phyloP scores from a whole-genome alignment of 1,284 basidiomycete species.

The Bjerkandera adusta region DNA sequence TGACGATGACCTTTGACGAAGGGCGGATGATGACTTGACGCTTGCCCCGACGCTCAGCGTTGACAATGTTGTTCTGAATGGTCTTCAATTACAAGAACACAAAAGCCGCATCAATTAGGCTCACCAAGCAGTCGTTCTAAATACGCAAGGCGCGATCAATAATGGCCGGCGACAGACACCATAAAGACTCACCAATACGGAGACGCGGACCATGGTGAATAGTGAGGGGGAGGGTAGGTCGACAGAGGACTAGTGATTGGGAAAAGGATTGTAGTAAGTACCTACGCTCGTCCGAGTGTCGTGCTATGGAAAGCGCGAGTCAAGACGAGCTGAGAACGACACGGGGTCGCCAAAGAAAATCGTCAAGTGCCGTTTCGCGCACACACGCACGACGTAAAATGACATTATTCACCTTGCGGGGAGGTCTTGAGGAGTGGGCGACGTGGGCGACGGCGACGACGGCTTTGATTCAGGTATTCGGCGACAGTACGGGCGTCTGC shows the following conservation, averaged over 20 bases:
- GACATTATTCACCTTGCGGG: conserved; percentile 34
- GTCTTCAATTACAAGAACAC: no score
- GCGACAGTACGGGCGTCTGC: conserved; percentile 12
- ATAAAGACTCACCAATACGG: conserved; percentile 65
- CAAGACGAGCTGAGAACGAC: conserved; percentile 54
- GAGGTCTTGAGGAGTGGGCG: conserved; percentile 27
- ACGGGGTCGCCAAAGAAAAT: conserved; percentile 20
- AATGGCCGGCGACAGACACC: conserved; percentile 5
- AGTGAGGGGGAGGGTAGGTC: conserved; percentile 19
- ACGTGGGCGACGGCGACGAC: conserved; percentile 17
- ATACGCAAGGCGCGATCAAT: no score
- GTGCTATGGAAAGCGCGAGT: conserved; percentile 77
- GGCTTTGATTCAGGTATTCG: no score
- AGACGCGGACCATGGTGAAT: conserved; percentile 79
- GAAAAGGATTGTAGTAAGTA: conserved; percentile 32
- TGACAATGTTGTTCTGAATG: conserved; percentile 90
- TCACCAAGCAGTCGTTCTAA: conserved; percentile 79
- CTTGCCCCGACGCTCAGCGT: conserved; percentile 97
- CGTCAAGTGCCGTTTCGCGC: conserved; percentile 26
- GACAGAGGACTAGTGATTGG: conserved; percentile 23
- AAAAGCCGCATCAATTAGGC: no score
- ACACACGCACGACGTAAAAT: conserved; percentile 12
- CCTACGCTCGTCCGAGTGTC: conserved; percentile 76
- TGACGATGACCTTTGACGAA: conserved; percentile 94
- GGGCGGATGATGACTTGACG: conserved; percentile 96